Conservation (phyloP, 148 eudicot species). For the Hydrangea macrophylla region DNA sequence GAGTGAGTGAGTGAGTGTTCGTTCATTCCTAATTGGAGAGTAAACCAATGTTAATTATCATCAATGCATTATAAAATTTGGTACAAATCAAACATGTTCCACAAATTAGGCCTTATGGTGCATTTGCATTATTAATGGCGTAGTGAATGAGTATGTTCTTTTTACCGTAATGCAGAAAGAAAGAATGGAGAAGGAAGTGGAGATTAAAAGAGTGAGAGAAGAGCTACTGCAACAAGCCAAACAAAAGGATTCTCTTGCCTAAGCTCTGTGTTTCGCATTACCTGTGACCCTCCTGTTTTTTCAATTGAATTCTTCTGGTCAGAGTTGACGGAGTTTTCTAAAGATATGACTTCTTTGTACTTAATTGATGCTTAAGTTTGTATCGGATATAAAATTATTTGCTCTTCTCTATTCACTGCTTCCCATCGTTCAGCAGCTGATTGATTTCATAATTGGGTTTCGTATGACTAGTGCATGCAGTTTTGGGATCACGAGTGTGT, state of each 20-base stretch:
- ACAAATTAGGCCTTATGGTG: too few species aligned
- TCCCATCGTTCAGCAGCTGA: background rate
- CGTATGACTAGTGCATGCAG: background rate
- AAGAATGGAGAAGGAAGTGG: slow-evolving; percentile 64
- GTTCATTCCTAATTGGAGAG: too few species aligned
- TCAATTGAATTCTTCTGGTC: slow-evolving; percentile 14
- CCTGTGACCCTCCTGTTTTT: slow-evolving; percentile 19
- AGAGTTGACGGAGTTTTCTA: slow-evolving; percentile 16
- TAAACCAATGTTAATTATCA: too few species aligned
- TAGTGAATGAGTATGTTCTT: slow-evolving; percentile 7
- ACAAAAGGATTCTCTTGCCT: slow-evolving; percentile 51
- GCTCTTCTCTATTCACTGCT: background rate
- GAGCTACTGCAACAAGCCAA: slow-evolving; percentile 46
- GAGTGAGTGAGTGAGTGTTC: too few species aligned
- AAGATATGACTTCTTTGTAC: slow-evolving; percentile 18
- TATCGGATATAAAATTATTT: background rate
- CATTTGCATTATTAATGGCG: too few species aligned
- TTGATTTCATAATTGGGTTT: background rate
- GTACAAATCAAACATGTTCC: too few species aligned
- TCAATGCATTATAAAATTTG: too few species aligned
- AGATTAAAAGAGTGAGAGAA: slow-evolving; percentile 62
- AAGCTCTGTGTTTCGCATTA: slow-evolving; percentile 16
- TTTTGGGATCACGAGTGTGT: too few species aligned
- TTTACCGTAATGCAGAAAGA: slow-evolving; percentile 57
- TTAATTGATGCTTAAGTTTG: slow-evolving; percentile 8